Conservation (phyloP, 108 stramenopile genomes). For the Cyclotella kingstonii region DNA sequence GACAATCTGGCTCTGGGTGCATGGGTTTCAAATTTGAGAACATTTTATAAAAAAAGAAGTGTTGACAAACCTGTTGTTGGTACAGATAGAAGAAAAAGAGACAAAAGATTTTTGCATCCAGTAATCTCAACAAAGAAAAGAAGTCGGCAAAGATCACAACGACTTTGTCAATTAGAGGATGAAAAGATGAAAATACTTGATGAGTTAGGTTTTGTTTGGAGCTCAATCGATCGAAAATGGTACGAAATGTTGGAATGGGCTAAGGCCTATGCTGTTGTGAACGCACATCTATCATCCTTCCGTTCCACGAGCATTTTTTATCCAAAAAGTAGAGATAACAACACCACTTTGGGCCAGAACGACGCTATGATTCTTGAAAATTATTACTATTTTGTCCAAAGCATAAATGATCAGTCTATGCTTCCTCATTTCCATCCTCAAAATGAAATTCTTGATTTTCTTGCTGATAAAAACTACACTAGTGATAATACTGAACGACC, state of each 20-base stretch:
- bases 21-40: constrained; percentile 45
- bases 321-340: neutral
- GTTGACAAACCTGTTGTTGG: constrained; percentile 1
- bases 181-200: constrained; percentile 29
- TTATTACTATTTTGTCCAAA: constrained; percentile 29
- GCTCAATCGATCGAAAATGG: constrained; percentile 40
- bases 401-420: constrained; percentile 34
- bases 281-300: constrained; percentile 18
- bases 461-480: constrained; percentile 24
- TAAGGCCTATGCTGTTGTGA: constrained; percentile 40
- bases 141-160: constrained; percentile 16
- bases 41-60: constrained; percentile 20
- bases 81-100: constrained; percentile 11
- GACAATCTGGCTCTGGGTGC: constrained; percentile 40
- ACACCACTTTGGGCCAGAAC: constrained; percentile 1
- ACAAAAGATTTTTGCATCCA: constrained; percentile 6
- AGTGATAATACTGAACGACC: constrained; percentile 14
- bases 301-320: too few species aligned
- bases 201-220: constrained; percentile 42
- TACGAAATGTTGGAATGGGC: constrained; percentile 47
- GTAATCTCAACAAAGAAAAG: neutral
- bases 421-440: constrained; percentile 39
- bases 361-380: constrained; percentile 25
- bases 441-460: constrained; percentile 28
- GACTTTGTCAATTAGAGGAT: constrained; percentile 41